Evolutionary conservation across 1,139 yeast genomes (phyloP), one percentile per base, ranked within the genome.

Genomic region (Suhomyces wounanorum): DNA sequence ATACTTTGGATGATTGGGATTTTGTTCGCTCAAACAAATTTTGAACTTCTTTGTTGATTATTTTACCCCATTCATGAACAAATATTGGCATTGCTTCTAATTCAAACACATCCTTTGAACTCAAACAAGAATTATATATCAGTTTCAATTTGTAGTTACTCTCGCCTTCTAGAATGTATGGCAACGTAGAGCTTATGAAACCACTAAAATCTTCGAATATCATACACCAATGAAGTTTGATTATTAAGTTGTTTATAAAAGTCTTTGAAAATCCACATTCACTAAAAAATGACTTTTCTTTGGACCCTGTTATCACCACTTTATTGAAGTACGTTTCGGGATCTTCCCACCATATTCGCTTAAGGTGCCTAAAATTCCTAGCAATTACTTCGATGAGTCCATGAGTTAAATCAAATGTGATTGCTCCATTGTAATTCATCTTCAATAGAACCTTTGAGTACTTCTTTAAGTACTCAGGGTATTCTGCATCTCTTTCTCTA

Each of bases 221-320:
- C 44, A 66, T 57, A 14, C 42, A 50, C 78, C 78, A 75, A 33
- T 65, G 65, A 18, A 73, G 57, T 43, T 62, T 61, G 11, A 50
- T 40, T 17, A 64, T 52, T 26, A 73, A 53, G 1, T 53, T 54
- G 7, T 62, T 56, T 17, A 65, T 51, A 47, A 70, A 68, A 2
- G 47, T 48, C 10, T 51, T 52, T 1, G 62, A 40, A n/a, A 60
- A 64, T 1, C 70, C 71, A 52, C 74, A 63, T 1, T 57, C 55
- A 33, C 44, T 31, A 39, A 62, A 55, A 43, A 59, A 57, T 3
- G 44, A 48, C 8, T 55, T 47, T 21, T 64, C 68, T 11, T 47
- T 44, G 14, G 57, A 42, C 9, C 60, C 44, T 17, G 40, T 52
- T 8, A 33, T 39, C 10, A 64, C 55, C 2, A 55, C 60, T 3